phyloP scores from a whole-genome alignment of 2,329 filamentous ascomycete species.

The Geoglossum cookeanum region DNA sequence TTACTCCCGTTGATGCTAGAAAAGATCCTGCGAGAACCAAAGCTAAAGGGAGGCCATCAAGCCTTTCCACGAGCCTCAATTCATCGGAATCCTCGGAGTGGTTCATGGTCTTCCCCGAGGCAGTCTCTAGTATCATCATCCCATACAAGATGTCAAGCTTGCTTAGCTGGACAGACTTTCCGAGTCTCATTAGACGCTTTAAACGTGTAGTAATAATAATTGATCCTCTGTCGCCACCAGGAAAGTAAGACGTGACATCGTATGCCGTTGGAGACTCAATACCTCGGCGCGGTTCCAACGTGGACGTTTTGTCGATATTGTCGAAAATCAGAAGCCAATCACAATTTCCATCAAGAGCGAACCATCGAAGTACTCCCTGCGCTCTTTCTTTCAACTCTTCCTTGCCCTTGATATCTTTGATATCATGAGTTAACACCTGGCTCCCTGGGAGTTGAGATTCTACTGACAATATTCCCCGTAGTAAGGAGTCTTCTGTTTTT shows the following conservation, averaged over 20 bases:
- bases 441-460: slow-evolving; percentile 10
- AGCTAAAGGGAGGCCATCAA: background rate
- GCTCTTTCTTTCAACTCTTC: slow-evolving; percentile 9
- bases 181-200: slow-evolving; percentile 10
- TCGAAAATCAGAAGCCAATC: slow-evolving; percentile 20
- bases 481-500: slow-evolving; percentile 15
- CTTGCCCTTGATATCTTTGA: slow-evolving; percentile 1
- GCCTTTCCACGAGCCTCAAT: background rate
- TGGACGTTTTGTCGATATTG: slow-evolving; percentile 15
- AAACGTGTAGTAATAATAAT: slow-evolving; percentile 16
- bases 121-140: slow-evolving; percentile 14
- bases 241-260: slow-evolving; percentile 13
- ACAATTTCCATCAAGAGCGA: slow-evolving; percentile 13
- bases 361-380: slow-evolving; percentile 14
- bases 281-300: slow-evolving; percentile 6
- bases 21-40: background rate
- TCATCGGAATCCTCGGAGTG: slow-evolving; percentile 4
- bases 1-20: background rate
- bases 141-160: slow-evolving; percentile 12
- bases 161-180: slow-evolving; percentile 10
- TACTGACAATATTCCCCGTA: slow-evolving; percentile 14
- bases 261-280: slow-evolving; percentile 9
- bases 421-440: slow-evolving; percentile 10
- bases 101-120: slow-evolving; percentile 11
- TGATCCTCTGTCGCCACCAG: slow-evolving; percentile 13